Conservation (phyloP, 305 asterid genomes). For the Fraxinus sp. region DNA sequence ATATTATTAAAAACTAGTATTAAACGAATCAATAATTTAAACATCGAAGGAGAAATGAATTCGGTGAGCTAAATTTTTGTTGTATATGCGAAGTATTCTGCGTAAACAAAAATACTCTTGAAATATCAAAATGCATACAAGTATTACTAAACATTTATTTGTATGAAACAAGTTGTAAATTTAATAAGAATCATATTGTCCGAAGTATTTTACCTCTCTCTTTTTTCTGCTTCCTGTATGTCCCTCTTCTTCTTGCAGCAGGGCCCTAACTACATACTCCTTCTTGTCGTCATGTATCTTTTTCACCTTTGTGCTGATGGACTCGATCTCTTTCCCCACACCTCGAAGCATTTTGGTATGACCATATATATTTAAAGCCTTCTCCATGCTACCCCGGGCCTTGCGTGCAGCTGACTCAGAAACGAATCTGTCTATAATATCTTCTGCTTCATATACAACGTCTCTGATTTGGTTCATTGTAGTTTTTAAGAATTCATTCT, state of each 20-base stretch:
- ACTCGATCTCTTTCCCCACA: slow-evolving; percentile 32
- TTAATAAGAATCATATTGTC: neutral
- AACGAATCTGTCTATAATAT: slow-evolving; percentile 39
- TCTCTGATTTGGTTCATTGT: slow-evolving; percentile 37
- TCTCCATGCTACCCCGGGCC: slow-evolving; percentile 26
- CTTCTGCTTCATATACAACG: slow-evolving; percentile 48
- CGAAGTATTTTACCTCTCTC: slow-evolving; percentile 18
- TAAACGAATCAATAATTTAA: too few relatives aligned
- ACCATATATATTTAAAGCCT: neutral
- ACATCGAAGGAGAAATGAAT: too few relatives aligned
- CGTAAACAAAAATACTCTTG: neutral
- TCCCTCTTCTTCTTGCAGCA: slow-evolving; percentile 21
- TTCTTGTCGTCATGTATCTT: slow-evolving; percentile 31
- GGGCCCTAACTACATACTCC: slow-evolving; percentile 22
- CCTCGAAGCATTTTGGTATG: neutral
- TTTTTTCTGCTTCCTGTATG: slow-evolving; percentile 9
- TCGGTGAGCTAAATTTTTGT: too few relatives aligned
- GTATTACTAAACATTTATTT: too few relatives aligned
- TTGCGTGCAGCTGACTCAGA: slow-evolving; percentile 35
- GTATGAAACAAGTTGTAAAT: neutral
- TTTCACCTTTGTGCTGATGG: slow-evolving; percentile 23
- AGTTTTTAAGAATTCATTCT: slow-evolving; percentile 36
- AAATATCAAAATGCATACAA: neutral
- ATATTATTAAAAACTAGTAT: too few relatives aligned
- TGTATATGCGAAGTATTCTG: neutral